These are phyloP conservation scores for Willaertia magna DNA, from an alignment of 208 protist genomes.

Conservation along the genomic window DNA sequence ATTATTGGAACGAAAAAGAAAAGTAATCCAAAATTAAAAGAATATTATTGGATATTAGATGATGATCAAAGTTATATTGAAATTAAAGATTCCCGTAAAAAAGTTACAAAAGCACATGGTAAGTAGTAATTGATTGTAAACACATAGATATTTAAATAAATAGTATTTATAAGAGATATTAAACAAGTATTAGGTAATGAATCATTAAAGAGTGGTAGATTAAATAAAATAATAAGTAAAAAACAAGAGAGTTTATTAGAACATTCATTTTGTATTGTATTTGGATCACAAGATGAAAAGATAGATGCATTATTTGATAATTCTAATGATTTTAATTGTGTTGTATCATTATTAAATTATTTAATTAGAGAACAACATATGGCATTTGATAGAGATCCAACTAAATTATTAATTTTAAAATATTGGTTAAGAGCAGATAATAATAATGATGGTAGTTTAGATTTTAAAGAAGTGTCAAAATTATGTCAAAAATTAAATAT, in stretches of 20 bases:
- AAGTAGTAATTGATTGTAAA: background rate
- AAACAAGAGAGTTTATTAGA: background rate
- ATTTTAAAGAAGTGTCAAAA: background rate
- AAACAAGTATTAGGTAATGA: background rate
- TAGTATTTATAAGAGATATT: background rate
- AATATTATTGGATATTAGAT: background rate
- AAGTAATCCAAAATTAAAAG: background rate
- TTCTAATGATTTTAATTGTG: background rate
- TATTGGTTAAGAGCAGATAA: conserved; percentile 1
- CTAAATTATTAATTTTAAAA: background rate
- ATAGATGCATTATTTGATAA: background rate
- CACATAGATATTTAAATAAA: background rate
- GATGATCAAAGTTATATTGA: background rate
- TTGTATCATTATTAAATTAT: background rate
- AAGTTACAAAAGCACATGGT: background rate
- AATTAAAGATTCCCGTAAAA: background rate
- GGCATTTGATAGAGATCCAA: background rate
- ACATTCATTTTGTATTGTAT: background rate
- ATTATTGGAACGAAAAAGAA: background rate
- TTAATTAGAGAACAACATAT: background rate
- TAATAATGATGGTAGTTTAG: background rate
- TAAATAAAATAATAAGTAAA: background rate
- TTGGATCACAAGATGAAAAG: background rate
- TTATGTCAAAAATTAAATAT: background rate
- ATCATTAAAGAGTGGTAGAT: background rate